Evolutionary conservation across 2,329 filamentous ascomycete genomes (phyloP).

Genomic region (Ciborinia camelliae): DNA sequence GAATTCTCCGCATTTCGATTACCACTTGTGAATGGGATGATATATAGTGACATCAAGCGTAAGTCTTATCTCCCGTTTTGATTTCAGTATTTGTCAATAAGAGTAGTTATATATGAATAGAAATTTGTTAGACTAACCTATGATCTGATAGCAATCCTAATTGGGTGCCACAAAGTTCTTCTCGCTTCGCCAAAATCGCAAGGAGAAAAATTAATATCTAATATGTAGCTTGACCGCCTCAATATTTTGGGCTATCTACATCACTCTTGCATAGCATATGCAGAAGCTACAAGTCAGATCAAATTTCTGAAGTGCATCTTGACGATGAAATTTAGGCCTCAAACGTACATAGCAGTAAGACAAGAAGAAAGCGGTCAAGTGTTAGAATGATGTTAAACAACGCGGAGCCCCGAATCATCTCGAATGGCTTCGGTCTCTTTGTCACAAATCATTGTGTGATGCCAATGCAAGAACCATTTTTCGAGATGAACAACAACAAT

Average conservation of each 20-base stretch:
- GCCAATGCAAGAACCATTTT: conserved; percentile 29
- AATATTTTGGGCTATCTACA: conserved; percentile 20
- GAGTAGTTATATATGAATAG: background rate
- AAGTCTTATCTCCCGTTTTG: background rate
- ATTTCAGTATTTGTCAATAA: background rate
- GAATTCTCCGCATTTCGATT: background rate
- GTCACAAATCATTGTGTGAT: conserved; percentile 28
- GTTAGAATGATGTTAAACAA: conserved; percentile 36
- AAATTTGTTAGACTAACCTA: background rate
- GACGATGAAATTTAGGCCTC: conserved; percentile 27
- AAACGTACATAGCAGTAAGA: conserved; percentile 29
- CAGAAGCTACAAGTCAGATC: conserved; percentile 21
- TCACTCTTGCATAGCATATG: conserved; percentile 25
- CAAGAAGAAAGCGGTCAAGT: conserved; percentile 32
- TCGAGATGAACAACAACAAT: conserved; percentile 36
- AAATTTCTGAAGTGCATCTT: conserved; percentile 27
- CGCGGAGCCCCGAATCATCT: conserved; percentile 33
- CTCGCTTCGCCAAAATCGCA: background rate
- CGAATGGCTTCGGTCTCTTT: conserved; percentile 34
- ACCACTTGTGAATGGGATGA: background rate
- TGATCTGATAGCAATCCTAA: background rate
- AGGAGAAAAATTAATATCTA: background rate
- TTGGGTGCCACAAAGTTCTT: background rate
- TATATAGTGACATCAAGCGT: background rate
- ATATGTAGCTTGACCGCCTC: conserved; percentile 22